A percentile compares a stretch with the other conserved stretches of the same genome.
Evolutionary conservation across 1,284 basidiomycete genomes (phyloP).

Genomic region (Puccinia triticina): DNA sequence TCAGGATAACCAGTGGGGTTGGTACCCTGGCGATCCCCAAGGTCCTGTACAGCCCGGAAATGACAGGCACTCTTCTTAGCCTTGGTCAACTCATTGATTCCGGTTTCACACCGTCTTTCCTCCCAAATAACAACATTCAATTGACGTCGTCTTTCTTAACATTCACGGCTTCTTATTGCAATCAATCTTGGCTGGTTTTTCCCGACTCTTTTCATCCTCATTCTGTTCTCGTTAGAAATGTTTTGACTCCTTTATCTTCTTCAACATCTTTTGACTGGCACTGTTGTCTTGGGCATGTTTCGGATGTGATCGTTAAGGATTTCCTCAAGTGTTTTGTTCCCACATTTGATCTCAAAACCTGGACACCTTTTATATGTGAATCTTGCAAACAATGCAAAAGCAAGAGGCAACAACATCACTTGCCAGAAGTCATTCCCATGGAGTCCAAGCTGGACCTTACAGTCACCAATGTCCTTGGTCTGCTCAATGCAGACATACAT

Average conservation of each 20-base stretch:
- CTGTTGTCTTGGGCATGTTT: background rate
- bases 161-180: background rate
- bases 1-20: too few relatives aligned
- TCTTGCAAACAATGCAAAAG: too few relatives aligned
- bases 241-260: background rate
- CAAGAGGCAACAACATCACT: too few relatives aligned
- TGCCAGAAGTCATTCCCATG: too few relatives aligned
- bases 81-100: too few relatives aligned
- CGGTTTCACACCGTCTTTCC: background rate
- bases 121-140: background rate
- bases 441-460: too few relatives aligned
- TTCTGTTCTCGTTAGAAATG: background rate
- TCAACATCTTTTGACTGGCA: background rate
- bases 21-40: too few relatives aligned
- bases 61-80: too few relatives aligned
- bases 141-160: background rate
- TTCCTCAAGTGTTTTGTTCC: background rate
- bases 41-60: too few relatives aligned
- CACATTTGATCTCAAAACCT: background rate
- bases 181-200: background rate
- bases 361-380: too few relatives aligned
- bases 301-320: background rate
- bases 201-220: background rate
- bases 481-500: too few relatives aligned
- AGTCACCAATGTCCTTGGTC: constrained; percentile 6